phyloP scores from a whole-genome alignment of 192 early-diverging fungal species.

The Gaertneriomyces sp. region DNA sequence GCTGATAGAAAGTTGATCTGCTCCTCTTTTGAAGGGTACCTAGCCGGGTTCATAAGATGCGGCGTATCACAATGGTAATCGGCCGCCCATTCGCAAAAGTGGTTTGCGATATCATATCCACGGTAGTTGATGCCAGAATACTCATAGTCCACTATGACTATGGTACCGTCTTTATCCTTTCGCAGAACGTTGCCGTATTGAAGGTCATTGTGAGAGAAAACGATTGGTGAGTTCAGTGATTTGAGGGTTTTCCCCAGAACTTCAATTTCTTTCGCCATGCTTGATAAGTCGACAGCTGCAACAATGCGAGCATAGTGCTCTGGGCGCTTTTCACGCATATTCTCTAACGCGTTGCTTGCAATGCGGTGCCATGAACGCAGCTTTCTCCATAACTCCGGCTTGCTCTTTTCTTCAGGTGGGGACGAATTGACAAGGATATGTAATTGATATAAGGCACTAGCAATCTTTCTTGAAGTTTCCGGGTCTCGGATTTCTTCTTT shows the following conservation, averaged over 20 bases:
- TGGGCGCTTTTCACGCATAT: slow-evolving; percentile 35
- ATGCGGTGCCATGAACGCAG: slow-evolving; percentile 33
- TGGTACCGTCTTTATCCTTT: slow-evolving; percentile 47
- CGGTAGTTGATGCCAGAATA: slow-evolving; percentile 80
- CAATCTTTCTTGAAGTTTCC: slow-evolving; percentile 66
- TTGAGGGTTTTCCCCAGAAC: slow-evolving; percentile 37
- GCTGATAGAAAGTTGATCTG: slow-evolving; percentile 70
- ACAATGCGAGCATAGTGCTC: slow-evolving; percentile 12
- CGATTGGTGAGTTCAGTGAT: slow-evolving; percentile 55
- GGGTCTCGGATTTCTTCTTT: slow-evolving; percentile 65
- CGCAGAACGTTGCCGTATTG: slow-evolving; percentile 90
- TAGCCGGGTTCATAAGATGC: slow-evolving; percentile 76
- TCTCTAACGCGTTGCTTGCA: slow-evolving; percentile 18
- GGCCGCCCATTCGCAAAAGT: slow-evolving; percentile 84
- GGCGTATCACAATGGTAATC: slow-evolving; percentile 60
- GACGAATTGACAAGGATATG: slow-evolving; percentile 46
- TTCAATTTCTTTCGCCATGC: slow-evolving; percentile 50
- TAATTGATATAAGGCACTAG: slow-evolving; percentile 64
- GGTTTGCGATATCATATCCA: slow-evolving; percentile 89
- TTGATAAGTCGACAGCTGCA: slow-evolving; percentile 42
- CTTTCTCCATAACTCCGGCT: slow-evolving; percentile 66
- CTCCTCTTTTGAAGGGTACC: slow-evolving; percentile 65
- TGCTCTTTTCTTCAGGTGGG: neutral
- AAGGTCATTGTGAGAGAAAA: slow-evolving; percentile 88
- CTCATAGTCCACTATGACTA: slow-evolving; percentile 87